phyloP scores from a whole-genome alignment of 2,329 filamentous ascomycete species.

The Fusarium coffeatum region DNA sequence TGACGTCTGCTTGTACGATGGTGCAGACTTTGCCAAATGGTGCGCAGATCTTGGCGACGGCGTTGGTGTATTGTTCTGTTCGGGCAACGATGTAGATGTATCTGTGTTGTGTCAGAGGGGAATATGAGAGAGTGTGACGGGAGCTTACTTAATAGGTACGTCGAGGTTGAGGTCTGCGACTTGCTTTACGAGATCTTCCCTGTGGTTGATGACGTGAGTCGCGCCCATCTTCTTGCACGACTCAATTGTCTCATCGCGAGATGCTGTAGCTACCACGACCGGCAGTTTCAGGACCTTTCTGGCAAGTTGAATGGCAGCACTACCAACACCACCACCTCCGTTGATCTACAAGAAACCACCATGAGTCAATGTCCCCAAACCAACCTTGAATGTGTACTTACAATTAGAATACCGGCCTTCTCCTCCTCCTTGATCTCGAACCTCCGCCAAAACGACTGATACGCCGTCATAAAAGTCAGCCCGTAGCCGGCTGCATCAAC shows the following conservation, averaged over 20 bases:
- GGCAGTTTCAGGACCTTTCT: background rate
- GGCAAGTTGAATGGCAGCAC: constrained; percentile 1
- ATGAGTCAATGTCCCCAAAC: too few relatives aligned
- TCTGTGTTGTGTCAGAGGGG: too few relatives aligned
- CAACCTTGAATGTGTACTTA: too few relatives aligned
- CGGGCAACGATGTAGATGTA: background rate
- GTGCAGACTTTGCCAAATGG: constrained; percentile 5
- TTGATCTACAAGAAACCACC: background rate
- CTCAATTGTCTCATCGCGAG: background rate
- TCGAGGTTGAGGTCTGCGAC: background rate
- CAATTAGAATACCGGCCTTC: background rate
- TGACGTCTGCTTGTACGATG: background rate
- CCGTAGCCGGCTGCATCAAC: background rate
- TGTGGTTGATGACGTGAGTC: background rate
- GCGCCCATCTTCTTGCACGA: background rate
- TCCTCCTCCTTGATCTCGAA: background rate
- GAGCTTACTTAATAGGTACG: background rate
- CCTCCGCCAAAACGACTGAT: background rate
- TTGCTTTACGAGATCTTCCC: background rate
- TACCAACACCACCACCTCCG: background rate
- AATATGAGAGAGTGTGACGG: too few relatives aligned
- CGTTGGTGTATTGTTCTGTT: background rate
- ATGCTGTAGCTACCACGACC: background rate
- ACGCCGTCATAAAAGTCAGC: background rate
- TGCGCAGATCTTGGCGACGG: constrained; percentile 3